phyloP scores from a whole-genome alignment of 805 yeast genomes.

The Jamesozyma spencerorum region DNA sequence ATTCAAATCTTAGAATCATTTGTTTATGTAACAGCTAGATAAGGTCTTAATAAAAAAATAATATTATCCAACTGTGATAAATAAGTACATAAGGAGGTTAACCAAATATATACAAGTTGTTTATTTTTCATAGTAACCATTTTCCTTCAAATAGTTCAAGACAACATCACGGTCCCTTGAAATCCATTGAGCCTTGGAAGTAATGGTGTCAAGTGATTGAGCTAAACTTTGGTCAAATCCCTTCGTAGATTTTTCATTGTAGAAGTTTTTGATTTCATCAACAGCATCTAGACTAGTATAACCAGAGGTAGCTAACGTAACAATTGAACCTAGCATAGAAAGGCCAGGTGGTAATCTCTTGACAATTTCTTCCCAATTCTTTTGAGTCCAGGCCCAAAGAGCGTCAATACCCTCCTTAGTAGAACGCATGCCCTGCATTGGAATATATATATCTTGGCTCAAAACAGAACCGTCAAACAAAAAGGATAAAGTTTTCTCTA shows the following conservation, averaged over 20 bases:
- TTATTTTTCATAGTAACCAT: constrained; percentile 4
- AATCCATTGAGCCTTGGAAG: constrained; percentile 50
- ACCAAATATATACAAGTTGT: background rate
- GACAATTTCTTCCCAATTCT: constrained; percentile 62
- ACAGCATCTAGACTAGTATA: constrained; percentile 49
- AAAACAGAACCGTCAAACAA: constrained; percentile 51
- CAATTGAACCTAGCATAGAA: constrained; percentile 70
- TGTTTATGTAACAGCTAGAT: too few species aligned
- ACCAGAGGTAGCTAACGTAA: constrained; percentile 50
- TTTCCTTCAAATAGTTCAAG: constrained; percentile 39
- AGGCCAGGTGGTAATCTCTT: constrained; percentile 71
- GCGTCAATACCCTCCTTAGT: constrained; percentile 57
- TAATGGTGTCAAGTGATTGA: constrained; percentile 52
- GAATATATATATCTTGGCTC: constrained; percentile 68
- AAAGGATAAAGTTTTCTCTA: constrained; percentile 46
- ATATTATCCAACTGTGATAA: too few species aligned
- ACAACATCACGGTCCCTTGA: constrained; percentile 44
- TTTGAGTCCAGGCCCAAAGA: constrained; percentile 63
- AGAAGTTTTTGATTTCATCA: constrained; percentile 43
- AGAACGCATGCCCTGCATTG: constrained; percentile 63
- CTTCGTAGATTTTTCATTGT: constrained; percentile 44
- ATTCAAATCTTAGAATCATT: too few species aligned
- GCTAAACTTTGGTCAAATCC: constrained; percentile 59
- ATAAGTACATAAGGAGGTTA: too few species aligned
- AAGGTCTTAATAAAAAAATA: too few species aligned